Evolutionary conservation across 1,139 yeast species (phyloP).

Genomic region (Yamadazyma membranifaciens): DNA sequence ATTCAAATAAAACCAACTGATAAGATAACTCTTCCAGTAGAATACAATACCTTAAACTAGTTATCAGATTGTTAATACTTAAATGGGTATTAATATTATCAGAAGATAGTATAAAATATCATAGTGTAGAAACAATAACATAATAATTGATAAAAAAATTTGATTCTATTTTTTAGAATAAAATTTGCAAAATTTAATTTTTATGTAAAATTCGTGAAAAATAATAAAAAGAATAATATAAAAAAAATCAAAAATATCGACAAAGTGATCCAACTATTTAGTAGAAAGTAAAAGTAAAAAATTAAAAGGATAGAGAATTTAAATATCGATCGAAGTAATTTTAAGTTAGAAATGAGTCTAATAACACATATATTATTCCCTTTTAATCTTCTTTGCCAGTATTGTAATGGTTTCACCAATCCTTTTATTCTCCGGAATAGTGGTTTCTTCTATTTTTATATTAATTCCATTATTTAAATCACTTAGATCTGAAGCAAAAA

Average conservation of each 20-base stretch:
- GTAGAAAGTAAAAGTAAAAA: too few relatives aligned
- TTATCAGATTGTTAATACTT: neutral
- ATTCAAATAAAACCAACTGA: neutral
- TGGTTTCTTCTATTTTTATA: constrained; percentile 5
- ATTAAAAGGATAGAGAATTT: too few relatives aligned
- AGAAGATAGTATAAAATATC: too few relatives aligned
- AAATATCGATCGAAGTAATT: too few relatives aligned
- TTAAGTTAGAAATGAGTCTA: neutral
- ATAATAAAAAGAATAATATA: too few relatives aligned
- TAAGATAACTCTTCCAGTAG: too few relatives aligned
- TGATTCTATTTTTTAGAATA: neutral
- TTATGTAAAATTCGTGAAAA: too few relatives aligned
- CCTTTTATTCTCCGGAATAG: neutral
- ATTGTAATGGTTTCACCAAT: neutral
- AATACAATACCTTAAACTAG: too few relatives aligned
- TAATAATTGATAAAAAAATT: neutral
- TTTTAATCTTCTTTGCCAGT: constrained; percentile 1
- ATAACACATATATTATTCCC: neutral
- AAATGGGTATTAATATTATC: too few relatives aligned
- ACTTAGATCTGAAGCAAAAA: constrained; percentile 79
- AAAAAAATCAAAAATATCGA: too few relatives aligned
- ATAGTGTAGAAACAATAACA: too few relatives aligned
- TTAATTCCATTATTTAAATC: constrained; percentile 62
- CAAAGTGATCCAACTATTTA: too few relatives aligned
- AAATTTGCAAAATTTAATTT: neutral